phyloP scores from a whole-genome alignment of 495 filamentous ascomycete species.

The Penicillium crystallinum region DNA sequence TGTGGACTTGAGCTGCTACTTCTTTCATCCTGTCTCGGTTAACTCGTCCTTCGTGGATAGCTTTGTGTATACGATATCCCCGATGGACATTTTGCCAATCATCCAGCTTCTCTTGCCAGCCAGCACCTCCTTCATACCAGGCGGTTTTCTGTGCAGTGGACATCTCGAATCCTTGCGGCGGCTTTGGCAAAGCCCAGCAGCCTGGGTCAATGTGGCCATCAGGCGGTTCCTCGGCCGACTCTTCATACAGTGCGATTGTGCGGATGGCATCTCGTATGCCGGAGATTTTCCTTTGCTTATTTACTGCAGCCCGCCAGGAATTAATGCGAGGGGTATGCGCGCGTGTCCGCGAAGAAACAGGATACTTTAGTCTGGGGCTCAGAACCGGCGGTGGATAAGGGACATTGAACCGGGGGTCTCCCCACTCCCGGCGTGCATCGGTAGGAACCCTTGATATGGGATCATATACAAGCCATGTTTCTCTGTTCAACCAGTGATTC shows the following conservation, averaged over 20 bases:
- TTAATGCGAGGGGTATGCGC: slow-evolving; percentile 29
- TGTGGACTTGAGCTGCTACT: slow-evolving; percentile 18
- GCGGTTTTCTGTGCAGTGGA: slow-evolving; percentile 31
- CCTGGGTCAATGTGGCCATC: slow-evolving; percentile 38
- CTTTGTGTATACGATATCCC: slow-evolving; percentile 35
- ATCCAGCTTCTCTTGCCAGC: slow-evolving; percentile 40
- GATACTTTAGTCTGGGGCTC: slow-evolving; percentile 26
- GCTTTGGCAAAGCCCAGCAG: slow-evolving; percentile 40
- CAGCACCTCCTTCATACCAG: slow-evolving; percentile 40
- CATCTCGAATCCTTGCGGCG: slow-evolving; percentile 37
- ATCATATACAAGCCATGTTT: slow-evolving; percentile 39
- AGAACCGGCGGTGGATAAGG: slow-evolving; percentile 24
- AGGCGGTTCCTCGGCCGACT: slow-evolving; percentile 37
- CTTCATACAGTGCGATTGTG: slow-evolving; percentile 27
- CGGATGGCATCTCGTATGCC: slow-evolving; percentile 26
- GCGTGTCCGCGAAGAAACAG: slow-evolving; percentile 7
- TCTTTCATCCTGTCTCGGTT: slow-evolving; percentile 33
- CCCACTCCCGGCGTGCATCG: slow-evolving; percentile 28
- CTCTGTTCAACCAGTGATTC: slow-evolving; percentile 41
- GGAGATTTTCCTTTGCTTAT: slow-evolving; percentile 25
- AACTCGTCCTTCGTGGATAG: slow-evolving; percentile 31
- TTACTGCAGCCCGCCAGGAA: slow-evolving; percentile 39
- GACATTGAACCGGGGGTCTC: slow-evolving; percentile 35
- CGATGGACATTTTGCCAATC: slow-evolving; percentile 38
- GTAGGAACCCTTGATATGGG: slow-evolving; percentile 33